These are phyloP conservation scores for Pestalotiopsis sp. DNA, from an alignment of 2,329 filamentous ascomycete genomes.

Conservation along the genomic window DNA sequence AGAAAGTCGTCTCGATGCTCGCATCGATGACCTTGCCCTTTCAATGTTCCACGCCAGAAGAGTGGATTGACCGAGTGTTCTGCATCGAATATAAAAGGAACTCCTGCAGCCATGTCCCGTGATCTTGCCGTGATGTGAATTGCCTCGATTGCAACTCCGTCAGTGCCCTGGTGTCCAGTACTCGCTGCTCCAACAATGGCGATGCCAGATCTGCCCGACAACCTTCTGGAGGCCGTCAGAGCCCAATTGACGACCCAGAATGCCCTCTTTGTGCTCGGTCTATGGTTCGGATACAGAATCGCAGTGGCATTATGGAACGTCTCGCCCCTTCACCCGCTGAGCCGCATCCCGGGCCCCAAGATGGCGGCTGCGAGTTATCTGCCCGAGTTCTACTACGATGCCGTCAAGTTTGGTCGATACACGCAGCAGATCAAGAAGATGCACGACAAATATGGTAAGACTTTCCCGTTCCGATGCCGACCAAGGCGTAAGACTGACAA, in stretches of 20 bases:
- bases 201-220: not conserved
- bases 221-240: not conserved
- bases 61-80: not conserved
- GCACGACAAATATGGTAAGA: conserved; percentile 37
- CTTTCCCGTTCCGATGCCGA: not conserved
- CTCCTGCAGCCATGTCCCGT: not conserved
- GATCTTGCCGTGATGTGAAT: not conserved
- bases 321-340: conserved; percentile 39
- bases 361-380: conserved; percentile 35
- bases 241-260: conserved; percentile 4
- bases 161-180: not conserved
- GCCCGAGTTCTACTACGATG: conserved; percentile 40
- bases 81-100: not conserved
- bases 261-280: conserved; percentile 18
- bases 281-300: conserved; percentile 31
- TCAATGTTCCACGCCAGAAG: not conserved
- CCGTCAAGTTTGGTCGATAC: conserved; percentile 35
- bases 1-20: not conserved
- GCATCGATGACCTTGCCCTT: not conserved
- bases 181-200: not conserved
- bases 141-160: not conserved
- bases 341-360: conserved; percentile 36
- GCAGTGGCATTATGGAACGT: conserved; percentile 34
- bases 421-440: conserved; percentile 33
- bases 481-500: not conserved